phyloP scores from a whole-genome alignment of 345 rosid genomes.

The Clausena lansium region DNA sequence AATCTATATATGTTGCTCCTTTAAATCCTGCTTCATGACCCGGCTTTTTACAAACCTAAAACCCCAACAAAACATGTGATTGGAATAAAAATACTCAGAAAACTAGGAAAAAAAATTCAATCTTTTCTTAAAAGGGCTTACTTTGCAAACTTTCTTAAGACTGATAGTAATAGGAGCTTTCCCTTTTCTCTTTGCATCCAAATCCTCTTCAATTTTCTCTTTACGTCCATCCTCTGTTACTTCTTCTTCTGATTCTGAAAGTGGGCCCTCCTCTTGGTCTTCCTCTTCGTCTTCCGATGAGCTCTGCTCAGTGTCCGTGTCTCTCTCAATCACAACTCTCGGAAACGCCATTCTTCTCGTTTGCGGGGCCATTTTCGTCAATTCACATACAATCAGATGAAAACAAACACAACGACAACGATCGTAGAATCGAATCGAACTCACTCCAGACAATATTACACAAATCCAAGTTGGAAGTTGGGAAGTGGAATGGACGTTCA shows the following conservation, averaged over 20 bases:
- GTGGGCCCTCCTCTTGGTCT: slow-evolving; percentile 35
- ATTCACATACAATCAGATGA: not conserved
- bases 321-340: slow-evolving; percentile 59
- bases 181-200: slow-evolving; percentile 47
- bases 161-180: slow-evolving; percentile 78
- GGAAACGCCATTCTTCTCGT: slow-evolving; percentile 57
- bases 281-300: slow-evolving; percentile 59
- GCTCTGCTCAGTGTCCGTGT: slow-evolving; percentile 73
- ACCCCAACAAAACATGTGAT: slow-evolving; percentile 16
- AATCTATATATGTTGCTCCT: slow-evolving; percentile 91
- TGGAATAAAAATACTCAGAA: not conserved
- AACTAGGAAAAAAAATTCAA: not conserved
- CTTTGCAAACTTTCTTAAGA: slow-evolving; percentile 97
- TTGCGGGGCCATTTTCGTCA: slow-evolving; percentile 49
- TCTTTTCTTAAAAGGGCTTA: slow-evolving; percentile 16
- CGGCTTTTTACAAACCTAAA: slow-evolving; percentile 80
- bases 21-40: slow-evolving; percentile 97
- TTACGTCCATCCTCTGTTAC: slow-evolving; percentile 26
- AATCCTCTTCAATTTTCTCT: slow-evolving; percentile 31
- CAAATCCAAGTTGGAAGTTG: not conserved
- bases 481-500: not conserved
- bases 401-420: slow-evolving; percentile 18
- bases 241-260: slow-evolving; percentile 38
- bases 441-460: not conserved
- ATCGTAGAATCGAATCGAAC: not conserved